Conservation (phyloP, 805 yeast genomes). For the Yarrowia hollandica region DNA sequence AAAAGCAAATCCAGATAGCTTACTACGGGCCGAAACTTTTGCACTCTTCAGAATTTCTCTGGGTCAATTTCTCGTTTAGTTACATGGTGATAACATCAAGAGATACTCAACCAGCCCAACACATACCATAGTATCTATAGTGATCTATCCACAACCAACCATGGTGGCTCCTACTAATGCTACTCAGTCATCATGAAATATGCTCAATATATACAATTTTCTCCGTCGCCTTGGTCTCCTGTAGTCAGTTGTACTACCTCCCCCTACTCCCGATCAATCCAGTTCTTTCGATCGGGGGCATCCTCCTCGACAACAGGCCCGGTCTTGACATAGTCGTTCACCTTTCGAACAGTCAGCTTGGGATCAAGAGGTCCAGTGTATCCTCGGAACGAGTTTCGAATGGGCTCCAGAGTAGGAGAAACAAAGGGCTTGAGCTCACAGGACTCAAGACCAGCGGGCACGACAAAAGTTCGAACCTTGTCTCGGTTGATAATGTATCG, state of each 20-base stretch:
- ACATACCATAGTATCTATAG: too few relatives aligned
- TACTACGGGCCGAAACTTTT: too few relatives aligned
- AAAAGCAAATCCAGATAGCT: too few relatives aligned
- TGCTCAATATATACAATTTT: conserved; percentile 24
- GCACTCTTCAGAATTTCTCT: too few relatives aligned
- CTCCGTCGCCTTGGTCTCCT: background rate
- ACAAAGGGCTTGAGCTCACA: conserved; percentile 70
- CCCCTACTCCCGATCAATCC: conserved; percentile 36
- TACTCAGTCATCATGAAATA: background rate
- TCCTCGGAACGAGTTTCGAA: conserved; percentile 68
- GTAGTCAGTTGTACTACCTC: background rate
- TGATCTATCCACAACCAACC: too few relatives aligned
- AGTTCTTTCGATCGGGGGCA: conserved; percentile 33
- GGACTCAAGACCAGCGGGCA: conserved; percentile 53
- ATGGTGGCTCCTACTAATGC: too few relatives aligned
- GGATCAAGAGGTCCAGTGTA: conserved; percentile 77
- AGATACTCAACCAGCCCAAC: too few relatives aligned
- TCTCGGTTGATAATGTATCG: conserved; percentile 76
- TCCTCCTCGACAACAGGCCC: conserved; percentile 51
- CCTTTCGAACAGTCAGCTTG: conserved; percentile 65
- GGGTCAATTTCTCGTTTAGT: too few relatives aligned
- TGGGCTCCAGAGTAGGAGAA: conserved; percentile 67
- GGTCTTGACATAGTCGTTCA: conserved; percentile 70
- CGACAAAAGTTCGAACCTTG: conserved; percentile 87
- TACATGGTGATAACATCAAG: too few relatives aligned